Evolutionary conservation across 2,329 filamentous ascomycete species (phyloP).

Genomic region (Onygenales sp.): DNA sequence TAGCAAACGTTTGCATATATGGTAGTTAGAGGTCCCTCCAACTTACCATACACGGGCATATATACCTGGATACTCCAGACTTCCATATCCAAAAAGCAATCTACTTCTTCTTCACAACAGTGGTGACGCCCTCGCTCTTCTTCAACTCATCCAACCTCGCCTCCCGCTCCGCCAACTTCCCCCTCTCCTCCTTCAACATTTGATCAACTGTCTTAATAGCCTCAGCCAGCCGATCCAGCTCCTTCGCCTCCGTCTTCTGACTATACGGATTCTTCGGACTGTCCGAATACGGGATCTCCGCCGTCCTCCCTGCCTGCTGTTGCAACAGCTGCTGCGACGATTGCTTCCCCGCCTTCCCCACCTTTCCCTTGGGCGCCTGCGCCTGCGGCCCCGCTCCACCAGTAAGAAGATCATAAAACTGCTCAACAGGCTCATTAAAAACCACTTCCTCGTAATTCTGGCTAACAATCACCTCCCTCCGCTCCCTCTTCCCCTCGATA

Average conservation of each 20-base stretch:
- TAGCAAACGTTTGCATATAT: too few relatives aligned
- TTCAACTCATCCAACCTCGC: constrained; percentile 45
- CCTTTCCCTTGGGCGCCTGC: constrained; percentile 46
- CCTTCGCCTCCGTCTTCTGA: constrained; percentile 59
- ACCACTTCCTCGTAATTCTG: constrained; percentile 90
- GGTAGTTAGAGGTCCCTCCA: too few relatives aligned
- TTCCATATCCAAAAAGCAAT: neutral
- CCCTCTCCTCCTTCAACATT: constrained; percentile 56
- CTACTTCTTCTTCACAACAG: constrained; percentile 32
- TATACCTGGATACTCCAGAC: too few relatives aligned
- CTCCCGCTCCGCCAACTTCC: constrained; percentile 51
- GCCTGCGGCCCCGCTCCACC: constrained; percentile 45
- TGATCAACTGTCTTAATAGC: constrained; percentile 51
- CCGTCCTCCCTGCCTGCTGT: constrained; percentile 50
- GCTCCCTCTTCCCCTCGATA: constrained; percentile 62
- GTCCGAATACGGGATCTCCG: constrained; percentile 62
- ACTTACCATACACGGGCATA: too few relatives aligned
- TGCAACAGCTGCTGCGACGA: constrained; percentile 27
- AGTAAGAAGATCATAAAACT: constrained; percentile 81
- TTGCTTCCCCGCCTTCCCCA: constrained; percentile 45
- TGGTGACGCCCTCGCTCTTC: constrained; percentile 33
- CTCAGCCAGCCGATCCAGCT: constrained; percentile 53
- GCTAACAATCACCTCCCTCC: constrained; percentile 56
- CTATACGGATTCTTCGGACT: constrained; percentile 64
- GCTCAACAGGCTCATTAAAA: constrained; percentile 93